A percentile compares a stretch with the other conserved stretches of the same genome.
These are phyloP conservation scores for Didymella arachidicola DNA, from an alignment of 2,329 filamentous ascomycete species.

Conservation along the genomic window DNA sequence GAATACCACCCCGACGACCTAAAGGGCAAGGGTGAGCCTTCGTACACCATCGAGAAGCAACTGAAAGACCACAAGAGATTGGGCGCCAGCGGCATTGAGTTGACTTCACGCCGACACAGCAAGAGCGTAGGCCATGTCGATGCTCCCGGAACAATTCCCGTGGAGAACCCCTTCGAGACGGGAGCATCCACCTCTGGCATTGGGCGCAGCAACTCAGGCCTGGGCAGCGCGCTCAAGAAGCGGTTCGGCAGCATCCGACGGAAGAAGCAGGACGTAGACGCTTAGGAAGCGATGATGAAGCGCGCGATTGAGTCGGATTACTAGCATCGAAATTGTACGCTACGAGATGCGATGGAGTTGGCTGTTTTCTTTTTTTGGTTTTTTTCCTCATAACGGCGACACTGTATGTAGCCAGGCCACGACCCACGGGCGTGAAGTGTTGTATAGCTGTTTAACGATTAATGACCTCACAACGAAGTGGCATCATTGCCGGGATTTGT, in stretches of 20 bases:
- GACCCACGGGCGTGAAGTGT: conserved; percentile 8
- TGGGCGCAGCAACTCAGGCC: conserved; percentile 45
- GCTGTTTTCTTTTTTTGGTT: neutral
- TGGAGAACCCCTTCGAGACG: conserved; percentile 42
- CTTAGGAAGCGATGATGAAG: conserved; percentile 24
- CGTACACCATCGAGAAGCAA: conserved; percentile 73
- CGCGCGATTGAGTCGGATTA: conserved; percentile 3
- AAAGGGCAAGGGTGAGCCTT: conserved; percentile 83
- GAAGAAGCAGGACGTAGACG: conserved; percentile 39
- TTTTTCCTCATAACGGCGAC: neutral
- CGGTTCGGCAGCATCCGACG: conserved; percentile 57
- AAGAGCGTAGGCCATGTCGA: conserved; percentile 48
- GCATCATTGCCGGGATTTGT: too few relatives aligned
- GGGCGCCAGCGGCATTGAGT: conserved; percentile 53
- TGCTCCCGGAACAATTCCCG: conserved; percentile 29
- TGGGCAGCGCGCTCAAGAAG: conserved; percentile 55
- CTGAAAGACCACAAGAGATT: conserved; percentile 66
- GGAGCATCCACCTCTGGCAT: conserved; percentile 36
- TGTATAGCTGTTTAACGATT: conserved; percentile 15
- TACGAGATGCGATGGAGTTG: conserved; percentile 3
- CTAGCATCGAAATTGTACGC: conserved; percentile 16
- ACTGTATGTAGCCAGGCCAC: conserved; percentile 4
- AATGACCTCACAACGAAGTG: neutral
- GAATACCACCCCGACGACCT: conserved; percentile 77
- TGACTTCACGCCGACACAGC: conserved; percentile 52